Evolutionary conservation across 345 rosid species (phyloP).

Genomic region (Tarenaya hassleriana): DNA sequence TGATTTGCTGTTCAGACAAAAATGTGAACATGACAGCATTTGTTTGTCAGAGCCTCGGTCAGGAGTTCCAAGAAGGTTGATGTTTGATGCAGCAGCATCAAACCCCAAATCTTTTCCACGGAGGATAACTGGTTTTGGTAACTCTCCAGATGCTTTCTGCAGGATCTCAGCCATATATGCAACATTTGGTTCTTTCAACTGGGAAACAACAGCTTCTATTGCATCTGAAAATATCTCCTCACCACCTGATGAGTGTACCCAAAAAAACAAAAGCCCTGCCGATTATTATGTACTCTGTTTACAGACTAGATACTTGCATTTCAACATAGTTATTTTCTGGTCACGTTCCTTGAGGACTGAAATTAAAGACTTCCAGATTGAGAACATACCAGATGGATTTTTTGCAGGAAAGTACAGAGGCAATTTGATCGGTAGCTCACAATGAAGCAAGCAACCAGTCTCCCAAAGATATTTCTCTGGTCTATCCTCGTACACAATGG

Average conservation of each 20-base stretch:
- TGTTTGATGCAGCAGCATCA: constrained; percentile 34
- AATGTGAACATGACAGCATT: constrained; percentile 46
- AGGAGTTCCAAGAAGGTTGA: constrained; percentile 40
- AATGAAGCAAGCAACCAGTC: constrained; percentile 74
- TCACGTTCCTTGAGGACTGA: not conserved
- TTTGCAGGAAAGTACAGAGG: constrained; percentile 54
- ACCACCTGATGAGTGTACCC: constrained; percentile 41
- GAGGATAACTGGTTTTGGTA: constrained; percentile 40
- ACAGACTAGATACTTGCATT: not conserved
- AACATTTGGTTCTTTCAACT: constrained; percentile 55
- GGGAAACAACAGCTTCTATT: constrained; percentile 40
- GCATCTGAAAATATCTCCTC: constrained; percentile 41
- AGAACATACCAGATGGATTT: constrained; percentile 45
- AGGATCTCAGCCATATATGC: constrained; percentile 48
- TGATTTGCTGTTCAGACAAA: constrained; percentile 47
- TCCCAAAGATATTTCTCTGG: constrained; percentile 72
- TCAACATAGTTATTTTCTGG: not conserved
- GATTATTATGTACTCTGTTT: not conserved
- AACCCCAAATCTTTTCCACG: constrained; percentile 51
- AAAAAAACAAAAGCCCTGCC: too few relatives aligned
- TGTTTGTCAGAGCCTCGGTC: constrained; percentile 33
- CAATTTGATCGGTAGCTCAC: constrained; percentile 59
- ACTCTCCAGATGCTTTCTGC: constrained; percentile 35
- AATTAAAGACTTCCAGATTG: not conserved
- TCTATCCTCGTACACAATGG: constrained; percentile 51